Base-by-base conservation (phyloP, 495 filamentous ascomycete genomes). In the Penicillium dipodomyicola region DNA sequence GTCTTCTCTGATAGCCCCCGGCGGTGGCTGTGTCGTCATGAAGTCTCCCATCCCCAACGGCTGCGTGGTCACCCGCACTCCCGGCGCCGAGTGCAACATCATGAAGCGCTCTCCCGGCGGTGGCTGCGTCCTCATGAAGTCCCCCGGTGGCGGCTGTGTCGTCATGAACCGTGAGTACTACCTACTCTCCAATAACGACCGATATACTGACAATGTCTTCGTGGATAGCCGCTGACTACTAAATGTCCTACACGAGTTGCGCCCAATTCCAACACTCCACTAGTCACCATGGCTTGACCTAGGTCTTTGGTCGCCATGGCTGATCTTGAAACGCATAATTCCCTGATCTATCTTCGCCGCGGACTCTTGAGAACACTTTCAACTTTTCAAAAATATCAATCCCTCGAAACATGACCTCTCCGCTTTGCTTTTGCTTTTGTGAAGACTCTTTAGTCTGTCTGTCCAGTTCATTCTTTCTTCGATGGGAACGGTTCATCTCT, bases 1-100 rank as follows among this genome's bases (percentile, higher is more conserved):
- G 42, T n/a, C 23, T 14, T 59, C 27, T 40, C 55, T 30, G 63
- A 71, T 66, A 48, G 66, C 68, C 60, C 70, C 73, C 56, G 67
- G 69, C 49, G 69, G 65, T 63, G 72, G 49, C 35, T 51, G 49
- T 40, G 49, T 51, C 7, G 49, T 52, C 20, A 52, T 52, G 49
- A 52, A 52, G 49, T 15, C 33, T 37, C 35, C 33, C 17, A 2
- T 11, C 35, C 23, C 22, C n/a, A 17, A 19, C 29, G 45, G 45
- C 45, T 48, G 45, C n/a, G 17, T 48, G 9, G 10, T 5, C 17
- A 15, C 22, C 12, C 5, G 45, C 10, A 10, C 10, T 29, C 23
- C 27, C 29, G 37, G 37, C 1, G 20, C n/a, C 3, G 33, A 35
- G 25, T 52, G 50, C 37, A 3, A 17, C n/a, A 41, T 52, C 39